Evolutionary conservation across 2,329 filamentous ascomycete genomes (phyloP).

Genomic region (Pseudocercospora crystallina): DNA sequence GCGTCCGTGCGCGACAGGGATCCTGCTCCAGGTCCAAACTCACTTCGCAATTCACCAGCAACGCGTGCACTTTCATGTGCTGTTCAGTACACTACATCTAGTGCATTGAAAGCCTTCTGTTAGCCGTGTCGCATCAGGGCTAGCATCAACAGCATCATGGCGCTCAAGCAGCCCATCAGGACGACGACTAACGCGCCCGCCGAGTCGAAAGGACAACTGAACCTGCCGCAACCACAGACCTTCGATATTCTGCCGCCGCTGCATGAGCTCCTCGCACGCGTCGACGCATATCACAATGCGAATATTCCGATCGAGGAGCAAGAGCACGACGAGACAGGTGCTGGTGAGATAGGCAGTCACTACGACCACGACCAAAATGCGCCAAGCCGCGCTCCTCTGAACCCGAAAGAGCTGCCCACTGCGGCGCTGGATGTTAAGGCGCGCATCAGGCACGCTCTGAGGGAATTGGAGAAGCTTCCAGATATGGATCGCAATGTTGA

Average conservation of each 20-base stretch:
- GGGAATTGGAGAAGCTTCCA: constrained; percentile 63
- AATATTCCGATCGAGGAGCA: constrained; percentile 5
- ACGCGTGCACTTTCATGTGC: no score
- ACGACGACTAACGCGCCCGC: constrained; percentile 22
- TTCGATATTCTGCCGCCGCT: constrained; percentile 86
- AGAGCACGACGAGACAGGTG: constrained; percentile 5
- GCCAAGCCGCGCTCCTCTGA: constrained; percentile 41
- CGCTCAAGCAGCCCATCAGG: constrained; percentile 22
- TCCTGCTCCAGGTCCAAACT: no score
- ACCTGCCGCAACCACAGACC: constrained; percentile 71
- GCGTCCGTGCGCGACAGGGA: background rate
- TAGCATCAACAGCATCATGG: constrained; percentile 7
- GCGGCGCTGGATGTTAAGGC: constrained; percentile 79
- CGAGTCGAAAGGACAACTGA: constrained; percentile 31
- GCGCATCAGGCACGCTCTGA: constrained; percentile 71
- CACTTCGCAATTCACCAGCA: no score
- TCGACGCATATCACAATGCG: constrained; percentile 42
- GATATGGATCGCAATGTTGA: constrained; percentile 66
- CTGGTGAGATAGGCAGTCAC: constrained; percentile 37
- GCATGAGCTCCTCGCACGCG: constrained; percentile 71
- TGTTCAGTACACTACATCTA: no score
- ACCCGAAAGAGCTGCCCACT: constrained; percentile 74
- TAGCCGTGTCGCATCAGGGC: no score
- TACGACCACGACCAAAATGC: constrained; percentile 20
- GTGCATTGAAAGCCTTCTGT: no score